phyloP scores from a whole-genome alignment of 306 rosid genomes.

The Senna siamea region DNA sequence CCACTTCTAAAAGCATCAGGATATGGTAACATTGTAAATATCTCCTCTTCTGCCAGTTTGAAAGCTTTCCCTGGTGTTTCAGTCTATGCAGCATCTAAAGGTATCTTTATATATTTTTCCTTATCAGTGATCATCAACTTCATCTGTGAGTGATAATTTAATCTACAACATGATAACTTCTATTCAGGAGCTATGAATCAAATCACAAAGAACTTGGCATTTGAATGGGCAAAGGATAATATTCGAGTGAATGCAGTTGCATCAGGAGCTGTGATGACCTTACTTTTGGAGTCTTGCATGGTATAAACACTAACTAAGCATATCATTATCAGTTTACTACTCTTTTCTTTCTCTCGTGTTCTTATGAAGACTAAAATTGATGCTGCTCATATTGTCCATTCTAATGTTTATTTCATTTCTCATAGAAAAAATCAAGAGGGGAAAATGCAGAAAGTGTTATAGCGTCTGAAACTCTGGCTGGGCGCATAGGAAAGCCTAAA shows the following conservation, averaged over 20 bases:
- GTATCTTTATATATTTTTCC: constrained; percentile 22
- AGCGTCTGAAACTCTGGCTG: constrained; percentile 21
- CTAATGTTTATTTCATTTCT: too few species aligned
- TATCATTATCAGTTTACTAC: background rate
- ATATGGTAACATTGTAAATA: constrained; percentile 41
- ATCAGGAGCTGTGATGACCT: constrained; percentile 43
- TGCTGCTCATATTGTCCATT: too few species aligned
- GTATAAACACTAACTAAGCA: background rate
- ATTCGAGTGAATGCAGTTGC: constrained; percentile 51
- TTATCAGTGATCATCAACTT: too few species aligned
- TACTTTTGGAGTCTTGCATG: background rate
- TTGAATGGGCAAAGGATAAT: constrained; percentile 58
- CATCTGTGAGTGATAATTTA: too few species aligned
- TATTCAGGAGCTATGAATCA: constrained; percentile 63
- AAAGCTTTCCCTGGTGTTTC: constrained; percentile 46
- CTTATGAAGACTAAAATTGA: too few species aligned
- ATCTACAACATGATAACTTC: background rate
- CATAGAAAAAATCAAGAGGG: background rate
- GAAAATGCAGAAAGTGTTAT: background rate
- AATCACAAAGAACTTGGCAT: constrained; percentile 50
- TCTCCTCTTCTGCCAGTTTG: constrained; percentile 32
- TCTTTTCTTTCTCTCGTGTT: too few species aligned
- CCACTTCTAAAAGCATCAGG: constrained; percentile 49
- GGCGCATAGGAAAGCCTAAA: constrained; percentile 44
- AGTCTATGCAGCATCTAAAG: constrained; percentile 63